Percentiles rank a stretch among this genome's conserved stretches.
Conservation (phyloP, 345 rosid species). For the Citropsis articulata region DNA sequence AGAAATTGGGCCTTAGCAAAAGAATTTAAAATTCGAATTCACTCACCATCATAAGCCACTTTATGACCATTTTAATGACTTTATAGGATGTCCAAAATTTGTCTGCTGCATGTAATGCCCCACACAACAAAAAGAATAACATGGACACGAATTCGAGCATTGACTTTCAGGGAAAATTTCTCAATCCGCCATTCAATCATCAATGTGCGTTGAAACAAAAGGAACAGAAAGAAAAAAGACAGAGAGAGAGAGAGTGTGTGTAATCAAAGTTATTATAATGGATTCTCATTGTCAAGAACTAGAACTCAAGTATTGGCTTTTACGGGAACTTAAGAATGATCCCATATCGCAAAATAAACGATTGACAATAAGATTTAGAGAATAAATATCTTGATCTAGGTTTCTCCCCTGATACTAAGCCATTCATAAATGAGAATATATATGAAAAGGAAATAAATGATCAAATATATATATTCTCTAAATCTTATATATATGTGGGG, state of each 20-base stretch:
- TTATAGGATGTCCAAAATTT: not conserved
- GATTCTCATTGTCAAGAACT: too few relatives aligned
- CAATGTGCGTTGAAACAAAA: not conserved
- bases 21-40: not conserved
- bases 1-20: not conserved
- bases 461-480: too few relatives aligned
- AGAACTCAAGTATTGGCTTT: too few relatives aligned
- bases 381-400: too few relatives aligned
- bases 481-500: rapidly evolving
- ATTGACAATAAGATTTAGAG: too few relatives aligned
- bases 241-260: too few relatives aligned
- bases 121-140: not conserved
- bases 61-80: not conserved
- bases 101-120: not conserved
- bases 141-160: not conserved
- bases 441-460: too few relatives aligned
- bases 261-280: too few relatives aligned
- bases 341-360: too few relatives aligned
- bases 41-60: not conserved
- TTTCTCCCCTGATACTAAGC: too few relatives aligned
- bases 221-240: not conserved
- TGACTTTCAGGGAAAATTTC: slow-evolving; percentile 1
- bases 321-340: too few relatives aligned
- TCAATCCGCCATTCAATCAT: not conserved
- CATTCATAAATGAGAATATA: too few relatives aligned